phyloP scores from a whole-genome alignment of 2,329 filamentous ascomycete species.

The Sporothrix luriei region DNA sequence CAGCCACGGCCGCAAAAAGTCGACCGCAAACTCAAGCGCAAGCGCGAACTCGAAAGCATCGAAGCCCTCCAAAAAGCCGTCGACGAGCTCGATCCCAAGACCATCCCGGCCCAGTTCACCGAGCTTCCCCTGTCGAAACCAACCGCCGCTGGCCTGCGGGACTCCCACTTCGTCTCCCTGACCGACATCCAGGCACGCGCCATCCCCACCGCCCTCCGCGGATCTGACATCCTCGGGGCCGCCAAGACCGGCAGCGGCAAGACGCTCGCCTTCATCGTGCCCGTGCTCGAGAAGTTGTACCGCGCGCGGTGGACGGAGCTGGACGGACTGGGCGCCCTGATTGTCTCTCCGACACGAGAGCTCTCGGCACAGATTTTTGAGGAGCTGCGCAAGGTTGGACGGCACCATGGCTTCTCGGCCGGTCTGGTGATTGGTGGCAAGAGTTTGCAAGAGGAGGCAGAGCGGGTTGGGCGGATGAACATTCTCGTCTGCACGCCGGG shows the following conservation, averaged over 20 bases:
- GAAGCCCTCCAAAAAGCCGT: conserved; percentile 38
- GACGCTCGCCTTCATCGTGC: conserved; percentile 88
- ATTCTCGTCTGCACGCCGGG: conserved; percentile 95
- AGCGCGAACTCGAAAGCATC: conserved; percentile 39
- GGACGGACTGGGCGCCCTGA: conserved; percentile 88
- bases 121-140: conserved; percentile 83
- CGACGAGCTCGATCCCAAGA: conserved; percentile 55
- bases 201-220: conserved; percentile 84
- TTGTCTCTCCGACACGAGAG: conserved; percentile 92
- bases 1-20: conserved; percentile 31
- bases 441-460: conserved; percentile 81
- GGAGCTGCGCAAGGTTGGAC: conserved; percentile 84
- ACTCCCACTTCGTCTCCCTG: conserved; percentile 84
- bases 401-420: conserved; percentile 86
- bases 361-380: conserved; percentile 97
- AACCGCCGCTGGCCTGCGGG: conserved; percentile 76
- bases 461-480: conserved; percentile 87
- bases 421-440: conserved; percentile 94
- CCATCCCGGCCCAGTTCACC: conserved; percentile 67
- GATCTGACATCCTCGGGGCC: conserved; percentile 84
- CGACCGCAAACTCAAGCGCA: conserved; percentile 39
- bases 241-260: conserved; percentile 97
- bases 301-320: conserved; percentile 84
- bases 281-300: conserved; percentile 90
- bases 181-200: conserved; percentile 91